Base-by-base conservation (phyloP, 1,139 yeast species). In the Spathaspora sp. region DNA sequence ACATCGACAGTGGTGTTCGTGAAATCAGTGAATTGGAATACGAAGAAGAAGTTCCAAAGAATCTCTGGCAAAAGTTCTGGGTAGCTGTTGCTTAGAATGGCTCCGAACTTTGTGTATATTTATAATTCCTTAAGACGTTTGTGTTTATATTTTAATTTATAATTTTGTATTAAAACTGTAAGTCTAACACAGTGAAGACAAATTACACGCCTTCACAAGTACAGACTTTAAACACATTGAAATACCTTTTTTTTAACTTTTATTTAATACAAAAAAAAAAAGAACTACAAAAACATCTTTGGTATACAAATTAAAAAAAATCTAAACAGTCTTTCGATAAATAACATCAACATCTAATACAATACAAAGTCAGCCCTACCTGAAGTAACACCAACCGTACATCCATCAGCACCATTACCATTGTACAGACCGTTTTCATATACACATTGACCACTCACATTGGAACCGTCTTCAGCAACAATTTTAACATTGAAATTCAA, bases 401-500 rank as follows among this genome's bases (percentile, higher is more conserved):
- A 93, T 56, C 98, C 98, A 62, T 85, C 91, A 29, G 65, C 44
- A 50, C 86, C 83, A 52, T 68, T 67, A 52, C 95, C 95, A 58
- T 76, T 74, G 80, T 85, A 89, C 45, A 61, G 56, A 61, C 98
- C 98, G 60, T 87, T 75, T 60, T 78, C 86, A 75, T 90, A 91
- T 44, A 74, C 72, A 76, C 99, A 93, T 47, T 76, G 74, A 59
- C 98, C 98, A 60, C 73, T 74, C 51, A 89, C 81, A 45, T 73
- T 59, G 36, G 86, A 89, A 44, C 79, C 82, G n/a, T 43, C 45
- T 49, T 77, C 70, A 55, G 89, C 91, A 53, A 81, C 95, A 61
- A 93, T 90, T 76, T 86, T 86, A 58, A 93, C 86, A 63, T 82
- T 89, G 78, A 74, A 93, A 81, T 89, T 89, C 63, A 93, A 87